Percentiles rank a stretch among this genome's conserved stretches.
These are phyloP conservation scores for Avicennia marina DNA, from an alignment of 257 asterid species.

Conservation along the genomic window DNA sequence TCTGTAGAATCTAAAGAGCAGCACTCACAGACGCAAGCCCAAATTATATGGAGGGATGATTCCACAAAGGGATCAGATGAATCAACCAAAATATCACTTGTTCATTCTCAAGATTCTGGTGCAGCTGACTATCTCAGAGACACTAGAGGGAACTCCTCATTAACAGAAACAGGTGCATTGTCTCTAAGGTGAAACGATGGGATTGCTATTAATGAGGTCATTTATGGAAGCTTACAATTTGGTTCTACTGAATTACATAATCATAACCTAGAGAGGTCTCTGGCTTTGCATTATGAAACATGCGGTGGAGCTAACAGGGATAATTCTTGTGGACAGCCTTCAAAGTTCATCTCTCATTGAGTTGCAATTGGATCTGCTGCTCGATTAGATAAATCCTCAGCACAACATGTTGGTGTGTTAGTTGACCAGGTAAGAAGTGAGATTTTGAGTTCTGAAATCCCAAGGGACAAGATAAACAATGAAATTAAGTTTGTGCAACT, in stretches of 20 bases:
- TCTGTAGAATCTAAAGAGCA: too few species aligned
- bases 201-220: constrained; percentile 22
- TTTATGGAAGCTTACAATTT: constrained; percentile 19
- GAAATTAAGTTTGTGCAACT: constrained; percentile 31
- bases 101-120: too few species aligned
- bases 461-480: constrained; percentile 33
- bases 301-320: constrained; percentile 17
- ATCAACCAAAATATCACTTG: too few species aligned
- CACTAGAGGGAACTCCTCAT: constrained; percentile 24
- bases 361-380: constrained; percentile 66
- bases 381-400: constrained; percentile 53
- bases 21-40: too few species aligned
- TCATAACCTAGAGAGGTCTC: constrained; percentile 18
- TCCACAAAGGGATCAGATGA: too few species aligned
- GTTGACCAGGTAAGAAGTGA: constrained; percentile 50
- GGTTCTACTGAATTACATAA: constrained; percentile 21
- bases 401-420: constrained; percentile 52
- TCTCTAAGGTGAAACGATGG: constrained; percentile 22
- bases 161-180: constrained; percentile 21
- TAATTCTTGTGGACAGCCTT: constrained; percentile 27
- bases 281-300: constrained; percentile 20
- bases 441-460: constrained; percentile 46
- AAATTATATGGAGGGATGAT: too few species aligned
- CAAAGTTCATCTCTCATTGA: constrained; percentile 20
- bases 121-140: constrained; percentile 18